Evolutionary conservation across 2,329 filamentous ascomycete species (phyloP), one percentile per base, ranked within the genome.

Genomic region (Pseudogymnoascus pannorum): DNA sequence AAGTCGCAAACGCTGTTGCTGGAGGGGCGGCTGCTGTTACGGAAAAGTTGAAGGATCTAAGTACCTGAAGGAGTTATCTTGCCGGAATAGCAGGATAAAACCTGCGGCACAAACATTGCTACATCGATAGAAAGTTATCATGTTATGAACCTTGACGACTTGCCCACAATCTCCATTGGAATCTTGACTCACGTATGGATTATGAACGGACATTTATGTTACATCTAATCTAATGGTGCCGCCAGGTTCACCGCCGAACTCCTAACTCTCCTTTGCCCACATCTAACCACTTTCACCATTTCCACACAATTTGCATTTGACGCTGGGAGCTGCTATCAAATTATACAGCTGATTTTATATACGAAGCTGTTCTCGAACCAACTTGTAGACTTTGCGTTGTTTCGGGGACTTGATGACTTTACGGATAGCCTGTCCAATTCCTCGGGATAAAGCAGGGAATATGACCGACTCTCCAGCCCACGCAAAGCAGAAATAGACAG

Each of bases 321-420:
- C n/a, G 26, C 9, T 31, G 26, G 3, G 16, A 20, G 48, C 11
- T 14, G 16, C 11, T 31, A 20, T 12, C 16, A n/a, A 8, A 54
- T 26, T 24, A 14, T 12, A 5, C n/a, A 54, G 16, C 24, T 20
- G 48, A 24, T 60, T 48, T 38, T 60, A 62, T 51, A 62, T 33
- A 57, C 75, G 75, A 82, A 87, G 88, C 61, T 83, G 78, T 70
- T 94, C 88, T 58, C 81, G 72, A 29, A 97, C 87, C 18, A 91
- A 68, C 76, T 97, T 97, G 72, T 97, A 97, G 76, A 87, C 79
- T 75, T 96, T 96, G 66, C 92, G 83, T 75, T 88, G 85, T 78
- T 97, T 97, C 44, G 78, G 75, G 70, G 79, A 80, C 58, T 82
- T 73, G 67, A 82, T 75, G 72, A 91, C 60, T n/a, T 73, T 75